Evolutionary conservation across 2,329 filamentous ascomycete genomes (phyloP).

Genomic region (Dothideomycetes sp.): DNA sequence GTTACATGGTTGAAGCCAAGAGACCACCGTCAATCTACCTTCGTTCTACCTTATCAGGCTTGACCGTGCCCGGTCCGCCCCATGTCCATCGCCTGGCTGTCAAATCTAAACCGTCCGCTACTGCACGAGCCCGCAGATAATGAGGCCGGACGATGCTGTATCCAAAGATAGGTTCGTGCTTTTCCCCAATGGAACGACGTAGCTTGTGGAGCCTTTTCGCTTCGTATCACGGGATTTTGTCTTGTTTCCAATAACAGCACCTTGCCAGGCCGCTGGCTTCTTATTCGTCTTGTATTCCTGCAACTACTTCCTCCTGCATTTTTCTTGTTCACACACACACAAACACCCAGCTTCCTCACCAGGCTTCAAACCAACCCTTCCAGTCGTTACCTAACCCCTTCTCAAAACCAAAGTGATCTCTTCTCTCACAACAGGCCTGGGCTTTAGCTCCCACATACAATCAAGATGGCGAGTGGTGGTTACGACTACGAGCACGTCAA

Average conservation of each 20-base stretch:
- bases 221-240: slow-evolving; percentile 14
- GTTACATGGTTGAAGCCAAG: slow-evolving; percentile 10
- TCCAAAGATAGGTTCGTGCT: slow-evolving; percentile 14
- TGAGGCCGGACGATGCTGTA: slow-evolving; percentile 12
- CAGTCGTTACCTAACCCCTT: slow-evolving; percentile 5
- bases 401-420: slow-evolving; percentile 1
- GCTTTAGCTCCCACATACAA: slow-evolving; percentile 8
- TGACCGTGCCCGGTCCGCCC: slow-evolving; percentile 13
- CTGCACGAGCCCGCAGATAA: slow-evolving; percentile 13
- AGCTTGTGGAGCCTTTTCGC: slow-evolving; percentile 13
- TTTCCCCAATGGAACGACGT: slow-evolving; percentile 14
- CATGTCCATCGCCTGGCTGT: slow-evolving; percentile 12
- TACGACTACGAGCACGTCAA: slow-evolving; percentile 12
- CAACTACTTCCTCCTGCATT: slow-evolving; percentile 10
- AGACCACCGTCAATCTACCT: slow-evolving; percentile 10
- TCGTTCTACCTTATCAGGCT: slow-evolving; percentile 10
- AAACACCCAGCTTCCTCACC: too few species aligned
- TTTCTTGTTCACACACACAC: slow-evolving; percentile 3
- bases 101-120: slow-evolving; percentile 13
- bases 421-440: slow-evolving; percentile 4
- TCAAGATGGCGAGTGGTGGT: slow-evolving; percentile 11
- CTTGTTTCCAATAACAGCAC: slow-evolving; percentile 14
- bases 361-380: too few species aligned
- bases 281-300: slow-evolving; percentile 13
- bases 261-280: slow-evolving; percentile 7